phyloP scores from a whole-genome alignment of 208 protist species.

The Vickermania ingenoplastis region DNA sequence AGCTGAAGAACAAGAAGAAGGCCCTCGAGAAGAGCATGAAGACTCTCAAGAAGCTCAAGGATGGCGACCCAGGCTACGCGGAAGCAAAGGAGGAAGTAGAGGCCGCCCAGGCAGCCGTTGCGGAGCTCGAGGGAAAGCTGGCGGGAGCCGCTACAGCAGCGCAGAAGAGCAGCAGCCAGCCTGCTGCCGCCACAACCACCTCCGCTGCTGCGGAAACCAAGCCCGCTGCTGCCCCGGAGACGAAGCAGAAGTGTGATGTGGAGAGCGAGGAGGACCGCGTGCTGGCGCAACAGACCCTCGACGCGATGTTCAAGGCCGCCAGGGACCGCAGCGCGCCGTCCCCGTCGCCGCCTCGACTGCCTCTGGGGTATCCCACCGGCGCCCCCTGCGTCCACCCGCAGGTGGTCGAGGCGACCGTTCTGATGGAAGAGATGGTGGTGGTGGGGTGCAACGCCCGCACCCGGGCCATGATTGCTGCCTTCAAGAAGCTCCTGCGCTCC shows the following conservation, averaged over 20 bases:
- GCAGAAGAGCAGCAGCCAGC: background rate
- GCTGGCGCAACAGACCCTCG: background rate
- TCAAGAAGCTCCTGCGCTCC: slow-evolving; percentile 38
- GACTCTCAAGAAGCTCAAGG: slow-evolving; percentile 24
- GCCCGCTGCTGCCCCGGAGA: background rate
- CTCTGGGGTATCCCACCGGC: background rate
- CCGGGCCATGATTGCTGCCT: slow-evolving; percentile 51
- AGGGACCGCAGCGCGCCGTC: background rate
- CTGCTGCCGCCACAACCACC: background rate
- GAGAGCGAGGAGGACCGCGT: background rate
- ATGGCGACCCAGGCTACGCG: slow-evolving; percentile 13
- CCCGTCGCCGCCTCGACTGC: background rate
- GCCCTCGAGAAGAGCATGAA: slow-evolving; percentile 38
- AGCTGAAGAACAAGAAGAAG: slow-evolving; percentile 56
- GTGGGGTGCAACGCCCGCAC: slow-evolving; percentile 70
- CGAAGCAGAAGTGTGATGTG: too few relatives aligned
- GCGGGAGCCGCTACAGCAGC: too few relatives aligned
- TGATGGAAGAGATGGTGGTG: slow-evolving; percentile 70
- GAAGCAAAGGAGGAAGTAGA: slow-evolving; percentile 20
- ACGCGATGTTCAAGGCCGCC: background rate
- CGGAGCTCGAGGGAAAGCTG: slow-evolving; percentile 12
- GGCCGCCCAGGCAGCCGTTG: slow-evolving; percentile 4
- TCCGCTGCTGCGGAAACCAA: background rate
- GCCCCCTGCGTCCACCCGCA: slow-evolving; percentile 46
- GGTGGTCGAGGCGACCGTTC: slow-evolving; percentile 50